These are phyloP conservation scores for Astragalus glycyphyllos DNA, from an alignment of 306 rosid species.

Conservation along the genomic window DNA sequence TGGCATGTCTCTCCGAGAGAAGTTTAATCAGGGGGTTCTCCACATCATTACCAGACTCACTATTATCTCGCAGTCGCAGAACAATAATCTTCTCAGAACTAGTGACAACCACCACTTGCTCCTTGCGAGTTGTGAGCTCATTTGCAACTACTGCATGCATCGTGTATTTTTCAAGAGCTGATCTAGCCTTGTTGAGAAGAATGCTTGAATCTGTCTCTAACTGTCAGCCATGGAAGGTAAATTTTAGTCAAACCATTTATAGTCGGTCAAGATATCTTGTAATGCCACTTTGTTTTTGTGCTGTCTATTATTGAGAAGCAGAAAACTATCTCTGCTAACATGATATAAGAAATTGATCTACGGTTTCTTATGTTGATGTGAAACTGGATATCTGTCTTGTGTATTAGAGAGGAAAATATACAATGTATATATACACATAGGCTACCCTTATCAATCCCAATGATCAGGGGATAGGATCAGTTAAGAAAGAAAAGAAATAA, in stretches of 20 bases:
- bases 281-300: conserved; percentile 17
- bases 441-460: too few relatives aligned
- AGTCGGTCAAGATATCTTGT: conserved; percentile 19
- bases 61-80: conserved; percentile 48
- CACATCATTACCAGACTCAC: conserved; percentile 59
- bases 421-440: too few relatives aligned
- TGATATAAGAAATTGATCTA: not conserved
- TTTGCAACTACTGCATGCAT: conserved; percentile 94
- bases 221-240: conserved; percentile 51
- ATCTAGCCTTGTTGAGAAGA: conserved; percentile 75
- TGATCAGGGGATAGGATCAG: too few relatives aligned
- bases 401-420: too few relatives aligned
- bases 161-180: conserved; percentile 80
- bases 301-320: not conserved
- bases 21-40: conserved; percentile 75
- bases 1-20: conserved; percentile 67
- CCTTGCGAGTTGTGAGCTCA: conserved; percentile 84
- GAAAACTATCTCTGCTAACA: conserved; percentile 12
- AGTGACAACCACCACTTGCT: conserved; percentile 81
- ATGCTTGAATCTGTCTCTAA: conserved; percentile 90
- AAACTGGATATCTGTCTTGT: too few relatives aligned
- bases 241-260: conserved; percentile 17
- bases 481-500: too few relatives aligned
- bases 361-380: too few relatives aligned
- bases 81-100: conserved; percentile 58